phyloP scores from a whole-genome alignment of 1,284 basidiomycete species.

The Kwoniella shivajii region DNA sequence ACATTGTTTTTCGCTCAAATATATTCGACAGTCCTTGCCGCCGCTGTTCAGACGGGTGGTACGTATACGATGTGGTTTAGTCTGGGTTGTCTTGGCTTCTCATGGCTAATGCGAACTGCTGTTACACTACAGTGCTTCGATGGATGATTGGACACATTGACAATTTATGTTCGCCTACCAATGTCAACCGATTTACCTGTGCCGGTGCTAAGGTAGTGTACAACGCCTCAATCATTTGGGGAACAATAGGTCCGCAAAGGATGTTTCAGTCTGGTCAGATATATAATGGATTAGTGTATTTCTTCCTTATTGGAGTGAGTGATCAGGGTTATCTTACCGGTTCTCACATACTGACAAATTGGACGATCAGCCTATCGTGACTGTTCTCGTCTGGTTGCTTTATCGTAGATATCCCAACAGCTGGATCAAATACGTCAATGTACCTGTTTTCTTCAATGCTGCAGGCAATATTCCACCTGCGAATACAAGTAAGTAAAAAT shows the following conservation, averaged over 20 bases:
- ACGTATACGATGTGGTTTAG: not conserved
- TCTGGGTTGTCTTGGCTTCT: not conserved
- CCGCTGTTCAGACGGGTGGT: constrained; percentile 53
- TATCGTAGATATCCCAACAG: constrained; percentile 74
- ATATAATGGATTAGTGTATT: constrained; percentile 50
- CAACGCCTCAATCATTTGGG: constrained; percentile 54
- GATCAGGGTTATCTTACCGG: not conserved
- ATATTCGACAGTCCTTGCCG: constrained; percentile 52
- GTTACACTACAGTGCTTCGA: constrained; percentile 38
- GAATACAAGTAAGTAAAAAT: constrained; percentile 53
- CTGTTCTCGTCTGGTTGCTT: constrained; percentile 78
- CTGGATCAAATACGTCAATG: constrained; percentile 62
- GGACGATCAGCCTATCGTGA: constrained; percentile 64
- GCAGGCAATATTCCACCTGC: constrained; percentile 64
- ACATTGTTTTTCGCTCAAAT: constrained; percentile 69
- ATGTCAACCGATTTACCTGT: constrained; percentile 53
- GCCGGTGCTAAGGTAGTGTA: constrained; percentile 51
- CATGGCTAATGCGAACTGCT: not conserved
- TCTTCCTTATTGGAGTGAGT: constrained; percentile 43
- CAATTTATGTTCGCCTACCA: constrained; percentile 50
- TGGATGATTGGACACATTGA: constrained; percentile 53
- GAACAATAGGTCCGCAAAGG: constrained; percentile 47
- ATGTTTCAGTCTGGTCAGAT: constrained; percentile 43
- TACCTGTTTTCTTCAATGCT: constrained; percentile 55
- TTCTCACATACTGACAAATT: not conserved